These are phyloP conservation scores for Scleroderma citrinum DNA, from an alignment of 768 basidiomycete species.

Conservation along the genomic window DNA sequence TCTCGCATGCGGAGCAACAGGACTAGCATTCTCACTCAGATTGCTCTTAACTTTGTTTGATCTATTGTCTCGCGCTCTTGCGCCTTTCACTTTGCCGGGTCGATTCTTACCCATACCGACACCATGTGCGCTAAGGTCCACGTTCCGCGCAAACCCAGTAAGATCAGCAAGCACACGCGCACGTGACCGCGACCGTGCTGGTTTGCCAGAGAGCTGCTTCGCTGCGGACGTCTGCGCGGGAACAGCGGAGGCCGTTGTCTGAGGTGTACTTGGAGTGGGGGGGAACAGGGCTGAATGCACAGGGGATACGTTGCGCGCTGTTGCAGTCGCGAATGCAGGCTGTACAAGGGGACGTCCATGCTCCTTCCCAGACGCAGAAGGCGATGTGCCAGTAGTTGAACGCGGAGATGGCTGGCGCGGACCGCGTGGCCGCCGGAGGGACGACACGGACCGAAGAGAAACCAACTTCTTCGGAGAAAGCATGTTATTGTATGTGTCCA, in stretches of 20 bases:
- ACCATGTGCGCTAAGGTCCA: slow-evolving; percentile 26
- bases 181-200: slow-evolving; percentile 20
- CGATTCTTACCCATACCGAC: slow-evolving; percentile 9
- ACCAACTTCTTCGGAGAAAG: neutral
- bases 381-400: neutral
- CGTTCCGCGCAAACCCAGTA: slow-evolving; percentile 31
- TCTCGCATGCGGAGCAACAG: slow-evolving; percentile 9
- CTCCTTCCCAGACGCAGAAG: neutral
- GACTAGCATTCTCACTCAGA: neutral
- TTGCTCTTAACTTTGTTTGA: too few relatives aligned
- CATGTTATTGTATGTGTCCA: slow-evolving; percentile 16
- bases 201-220: slow-evolving; percentile 25
- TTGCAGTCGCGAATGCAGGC: too few relatives aligned
- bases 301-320: slow-evolving; percentile 6
- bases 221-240: slow-evolving; percentile 1
- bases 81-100: slow-evolving; percentile 7
- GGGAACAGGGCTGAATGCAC: slow-evolving; percentile 9
- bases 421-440: slow-evolving; percentile 16
- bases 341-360: slow-evolving; percentile 6
- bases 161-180: slow-evolving; percentile 35
- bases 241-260: slow-evolving; percentile 12
- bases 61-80: neutral
- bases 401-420: slow-evolving; percentile 16
- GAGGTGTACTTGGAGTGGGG: slow-evolving; percentile 16
- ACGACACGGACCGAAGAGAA: slow-evolving; percentile 19